Base-by-base conservation (phyloP, 2,329 filamentous ascomycete species). In the Pseudopithomyces maydicus region DNA sequence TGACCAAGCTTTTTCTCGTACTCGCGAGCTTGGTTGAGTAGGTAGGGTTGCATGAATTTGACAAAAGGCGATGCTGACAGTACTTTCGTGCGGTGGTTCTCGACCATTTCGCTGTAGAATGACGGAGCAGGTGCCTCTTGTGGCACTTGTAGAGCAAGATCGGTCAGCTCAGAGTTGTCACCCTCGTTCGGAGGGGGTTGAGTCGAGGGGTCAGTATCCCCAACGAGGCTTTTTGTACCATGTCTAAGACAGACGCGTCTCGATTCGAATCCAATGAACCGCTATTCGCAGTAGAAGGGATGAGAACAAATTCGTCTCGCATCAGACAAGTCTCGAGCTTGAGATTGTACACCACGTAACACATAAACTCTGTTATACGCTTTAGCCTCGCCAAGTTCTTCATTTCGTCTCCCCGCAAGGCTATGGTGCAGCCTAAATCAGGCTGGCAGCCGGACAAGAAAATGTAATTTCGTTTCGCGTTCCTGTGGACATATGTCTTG, bases 311-410 rank as follows among this genome's bases (percentile, higher is more conserved):
- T 68, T 96, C 93, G 73, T 99, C 95, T 51, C 91, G 86, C 84
- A 99, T 91, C 44, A 99, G 81, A 66, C 91, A 97, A 1, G 95
- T 97, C 77, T 99, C 95, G 14, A 99, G 83, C 72, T 96, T 97
- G 52, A 99, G 82, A 68, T 97, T 99, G 77, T 99, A 99, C 12
- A 98, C 93, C 19, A 99, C 96, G 66, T 98, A 99, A 36, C 96
- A 90, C 94, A 99, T 97, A 72, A 99, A 98, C 72, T 99, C 95
- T 11, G 94, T 95, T 64, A 99, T 95, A 51, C 88, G 86, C 77
- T 99, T 99, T 75, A 99, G 87, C 66, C 88, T 90, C 1, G 87
- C 81, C 17, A 99, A 82, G 0, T 87, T 82, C 46, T 85, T 80
- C 29, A 87, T 88, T 57, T 90, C 87, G 3, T 90, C 91, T 1